Conservation (phyloP, 257 asterid species). For the Galeopsis tetrahit region DNA sequence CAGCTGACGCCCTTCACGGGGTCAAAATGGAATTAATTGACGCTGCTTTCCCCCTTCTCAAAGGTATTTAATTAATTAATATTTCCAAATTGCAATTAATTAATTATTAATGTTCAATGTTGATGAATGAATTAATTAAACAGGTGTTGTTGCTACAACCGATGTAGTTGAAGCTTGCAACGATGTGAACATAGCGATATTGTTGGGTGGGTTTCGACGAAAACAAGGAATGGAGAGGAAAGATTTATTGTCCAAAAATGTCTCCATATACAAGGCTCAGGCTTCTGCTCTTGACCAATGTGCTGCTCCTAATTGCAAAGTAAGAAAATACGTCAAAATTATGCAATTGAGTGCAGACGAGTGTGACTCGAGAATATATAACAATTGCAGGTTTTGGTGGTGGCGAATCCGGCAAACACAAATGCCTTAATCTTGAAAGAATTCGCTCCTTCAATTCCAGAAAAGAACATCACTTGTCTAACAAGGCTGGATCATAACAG, state of each 20-base stretch:
- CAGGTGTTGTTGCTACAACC: constrained; percentile 78
- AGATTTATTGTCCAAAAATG: constrained; percentile 76
- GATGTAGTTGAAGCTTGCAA: constrained; percentile 66
- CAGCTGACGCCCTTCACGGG: constrained; percentile 59
- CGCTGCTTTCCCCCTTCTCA: constrained; percentile 86
- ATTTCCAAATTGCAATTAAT: neutral
- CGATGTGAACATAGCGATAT: constrained; percentile 63
- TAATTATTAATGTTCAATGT: neutral
- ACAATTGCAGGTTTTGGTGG: constrained; percentile 61
- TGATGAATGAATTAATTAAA: neutral
- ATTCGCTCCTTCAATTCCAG: constrained; percentile 72
- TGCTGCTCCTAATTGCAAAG: constrained; percentile 84
- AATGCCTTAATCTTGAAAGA: constrained; percentile 78
- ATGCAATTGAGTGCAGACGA: no score
- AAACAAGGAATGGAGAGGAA: constrained; percentile 91
- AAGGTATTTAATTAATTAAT: constrained; percentile 39
- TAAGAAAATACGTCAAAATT: constrained; percentile 1
- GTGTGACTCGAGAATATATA: no score
- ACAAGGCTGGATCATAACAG: constrained; percentile 89
- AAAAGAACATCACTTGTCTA: constrained; percentile 77
- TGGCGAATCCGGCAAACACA: constrained; percentile 90
- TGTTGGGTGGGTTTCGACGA: constrained; percentile 75
- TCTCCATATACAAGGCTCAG: constrained; percentile 72
- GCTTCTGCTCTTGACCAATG: constrained; percentile 75
- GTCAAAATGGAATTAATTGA: constrained; percentile 78